Percentiles rank a stretch among this genome's conserved stretches.
Conservation (phyloP, 2,329 filamentous ascomycete species). For the Orbilia brochopaga region DNA sequence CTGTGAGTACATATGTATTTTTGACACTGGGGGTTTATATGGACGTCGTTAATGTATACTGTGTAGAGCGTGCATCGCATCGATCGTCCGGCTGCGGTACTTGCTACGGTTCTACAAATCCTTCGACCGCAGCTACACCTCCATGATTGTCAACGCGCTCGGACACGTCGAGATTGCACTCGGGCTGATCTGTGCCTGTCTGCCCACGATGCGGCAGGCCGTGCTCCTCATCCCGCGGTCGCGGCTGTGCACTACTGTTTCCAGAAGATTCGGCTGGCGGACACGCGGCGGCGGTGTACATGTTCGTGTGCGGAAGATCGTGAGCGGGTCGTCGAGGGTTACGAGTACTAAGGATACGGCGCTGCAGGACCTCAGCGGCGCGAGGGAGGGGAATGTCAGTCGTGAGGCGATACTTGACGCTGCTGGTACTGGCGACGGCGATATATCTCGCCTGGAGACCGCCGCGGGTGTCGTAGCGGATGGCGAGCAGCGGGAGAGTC, state of each 20-base stretch:
- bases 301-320: conserved; percentile 35
- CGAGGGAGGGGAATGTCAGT: background rate
- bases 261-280: background rate
- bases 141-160: conserved; percentile 34
- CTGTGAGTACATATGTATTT: conserved; percentile 20
- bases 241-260: conserved; percentile 10
- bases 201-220: conserved; percentile 47
- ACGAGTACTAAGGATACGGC: conserved; percentile 21
- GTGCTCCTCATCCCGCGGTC: conserved; percentile 28
- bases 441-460: background rate
- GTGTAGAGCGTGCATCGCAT: conserved; percentile 30
- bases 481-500: background rate
- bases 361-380: conserved; percentile 10
- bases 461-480: background rate
- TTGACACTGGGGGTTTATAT: background rate
- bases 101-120: conserved; percentile 21
- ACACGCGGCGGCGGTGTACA: background rate
- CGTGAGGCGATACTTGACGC: background rate
- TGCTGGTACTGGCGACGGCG: background rate
- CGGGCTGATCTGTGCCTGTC: conserved; percentile 26
- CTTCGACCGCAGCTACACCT: conserved; percentile 29
- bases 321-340: conserved; percentile 36
- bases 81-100: conserved; percentile 30
- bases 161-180: conserved; percentile 40
- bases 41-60: background rate